Conservation (phyloP, 495 filamentous ascomycete species). For the Aspergillus carlsbadensis region DNA sequence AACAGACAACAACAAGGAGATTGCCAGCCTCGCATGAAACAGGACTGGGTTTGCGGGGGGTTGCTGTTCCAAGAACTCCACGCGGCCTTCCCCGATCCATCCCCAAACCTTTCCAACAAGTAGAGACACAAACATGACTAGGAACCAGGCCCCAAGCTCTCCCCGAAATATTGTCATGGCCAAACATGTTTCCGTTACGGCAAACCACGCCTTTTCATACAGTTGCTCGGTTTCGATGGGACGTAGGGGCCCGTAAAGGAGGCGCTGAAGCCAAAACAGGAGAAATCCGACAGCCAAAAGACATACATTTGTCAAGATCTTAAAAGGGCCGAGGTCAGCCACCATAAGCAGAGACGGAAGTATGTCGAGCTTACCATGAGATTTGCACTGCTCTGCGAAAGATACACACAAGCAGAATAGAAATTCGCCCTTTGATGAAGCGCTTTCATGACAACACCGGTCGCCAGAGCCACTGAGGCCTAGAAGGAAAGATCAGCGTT, state of each 20-base stretch:
- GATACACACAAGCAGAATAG: conserved; percentile 94
- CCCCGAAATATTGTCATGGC: conserved; percentile 99
- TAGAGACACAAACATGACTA: conserved; percentile 93
- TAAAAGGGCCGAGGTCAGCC: not conserved
- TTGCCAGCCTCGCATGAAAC: conserved; percentile 81
- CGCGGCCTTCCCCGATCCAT: conserved; percentile 94
- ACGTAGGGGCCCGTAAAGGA: conserved; percentile 88
- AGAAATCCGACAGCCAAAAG: conserved; percentile 72
- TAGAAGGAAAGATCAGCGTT: conserved; percentile 29
- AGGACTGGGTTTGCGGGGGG: conserved; percentile 84
- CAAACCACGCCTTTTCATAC: conserved; percentile 97
- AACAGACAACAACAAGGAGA: conserved; percentile 75
- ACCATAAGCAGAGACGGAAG: not conserved
- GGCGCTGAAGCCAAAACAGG: conserved; percentile 81
- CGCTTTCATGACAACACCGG: conserved; percentile 79
- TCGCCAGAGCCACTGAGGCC: conserved; percentile 77
- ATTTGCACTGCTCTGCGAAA: conserved; percentile 92
- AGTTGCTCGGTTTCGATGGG: conserved; percentile 94
- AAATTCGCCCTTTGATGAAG: conserved; percentile 95
- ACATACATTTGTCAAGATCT: conserved; percentile 88
- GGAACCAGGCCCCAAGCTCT: conserved; percentile 87
- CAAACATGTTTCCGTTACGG: conserved; percentile 91
- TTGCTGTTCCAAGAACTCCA: conserved; percentile 93
- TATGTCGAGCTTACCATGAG: conserved; percentile 65
- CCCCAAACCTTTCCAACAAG: conserved; percentile 94